These are phyloP conservation scores for Rhizophora mangle DNA, from an alignment of 345 rosid genomes.

Conservation along the genomic window DNA sequence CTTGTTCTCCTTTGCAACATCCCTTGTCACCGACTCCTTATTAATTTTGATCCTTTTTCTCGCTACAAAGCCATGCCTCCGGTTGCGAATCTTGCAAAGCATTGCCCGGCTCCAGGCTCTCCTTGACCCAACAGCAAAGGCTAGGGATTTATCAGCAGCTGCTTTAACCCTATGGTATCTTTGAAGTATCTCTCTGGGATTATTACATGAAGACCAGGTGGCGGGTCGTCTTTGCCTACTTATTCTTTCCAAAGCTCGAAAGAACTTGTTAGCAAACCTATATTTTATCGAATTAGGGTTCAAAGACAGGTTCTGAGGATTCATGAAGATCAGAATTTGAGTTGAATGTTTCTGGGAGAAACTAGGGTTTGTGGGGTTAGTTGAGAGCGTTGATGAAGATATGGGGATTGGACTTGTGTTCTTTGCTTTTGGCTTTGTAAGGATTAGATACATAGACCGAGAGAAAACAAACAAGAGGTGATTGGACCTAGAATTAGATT, in stretches of 20 bases:
- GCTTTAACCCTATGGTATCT: conserved; percentile 35
- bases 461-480: conserved; percentile 6
- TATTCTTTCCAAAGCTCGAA: conserved; percentile 38
- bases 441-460: conserved; percentile 13
- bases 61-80: neutral
- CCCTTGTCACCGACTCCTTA: conserved; percentile 2
- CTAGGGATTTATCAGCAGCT: conserved; percentile 59
- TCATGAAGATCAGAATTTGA: conserved; percentile 22
- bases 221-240: conserved; percentile 4
- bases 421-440: conserved; percentile 1
- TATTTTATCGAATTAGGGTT: conserved; percentile 33
- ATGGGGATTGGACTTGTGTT: neutral
- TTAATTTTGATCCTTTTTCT: conserved; percentile 1
- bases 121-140: conserved; percentile 40
- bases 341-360: neutral
- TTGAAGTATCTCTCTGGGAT: conserved; percentile 16
- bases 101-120: conserved; percentile 53
- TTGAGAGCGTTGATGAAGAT: neutral
- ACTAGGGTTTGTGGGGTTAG: conserved; percentile 27
- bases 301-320: conserved; percentile 4
- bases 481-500: conserved; percentile 7
- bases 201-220: conserved; percentile 2
- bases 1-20: neutral
- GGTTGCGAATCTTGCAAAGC: conserved; percentile 31
- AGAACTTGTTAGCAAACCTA: conserved; percentile 42